Conservation (phyloP, 2,329 filamentous ascomycete genomes). For the Neospermospora avenae region DNA sequence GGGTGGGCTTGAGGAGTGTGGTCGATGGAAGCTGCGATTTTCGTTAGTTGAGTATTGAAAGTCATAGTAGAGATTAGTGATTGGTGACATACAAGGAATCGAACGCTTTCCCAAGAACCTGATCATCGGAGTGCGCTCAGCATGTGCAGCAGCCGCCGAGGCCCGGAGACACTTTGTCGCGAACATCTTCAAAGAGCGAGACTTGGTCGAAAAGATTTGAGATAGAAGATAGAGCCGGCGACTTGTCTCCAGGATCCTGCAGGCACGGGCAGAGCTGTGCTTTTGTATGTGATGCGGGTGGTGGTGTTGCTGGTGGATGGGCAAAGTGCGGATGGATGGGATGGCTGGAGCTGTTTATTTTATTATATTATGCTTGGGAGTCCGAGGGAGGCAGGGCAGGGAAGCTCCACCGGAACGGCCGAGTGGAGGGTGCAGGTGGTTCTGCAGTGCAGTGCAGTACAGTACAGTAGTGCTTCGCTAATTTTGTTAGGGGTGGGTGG, state of each 20-base stretch:
- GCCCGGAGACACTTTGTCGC: conserved; percentile 38
- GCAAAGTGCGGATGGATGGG: neutral
- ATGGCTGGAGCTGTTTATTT: neutral
- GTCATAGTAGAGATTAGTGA: neutral
- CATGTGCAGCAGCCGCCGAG: conserved; percentile 30
- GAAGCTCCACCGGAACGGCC: neutral
- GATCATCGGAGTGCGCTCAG: conserved; percentile 40
- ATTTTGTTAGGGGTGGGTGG: neutral
- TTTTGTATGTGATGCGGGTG: neutral
- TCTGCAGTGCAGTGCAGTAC: too few relatives aligned
- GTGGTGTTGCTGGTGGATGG: neutral
- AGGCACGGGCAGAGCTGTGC: neutral
- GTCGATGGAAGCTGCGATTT: conserved; percentile 48
- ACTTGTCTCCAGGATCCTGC: conserved; percentile 2
- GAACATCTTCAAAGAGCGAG: conserved; percentile 34
- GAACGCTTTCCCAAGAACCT: conserved; percentile 41
- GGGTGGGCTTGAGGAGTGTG: too few relatives aligned
- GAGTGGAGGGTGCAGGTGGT: too few relatives aligned
- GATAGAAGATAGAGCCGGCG: conserved; percentile 1
- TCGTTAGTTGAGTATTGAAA: conserved; percentile 17
- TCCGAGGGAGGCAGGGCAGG: too few relatives aligned
- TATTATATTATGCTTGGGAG: conserved; percentile 3
- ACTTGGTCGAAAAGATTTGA: neutral
- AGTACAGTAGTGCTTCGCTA: neutral
- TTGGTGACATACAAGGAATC: conserved; percentile 36